phyloP scores from a whole-genome alignment of 116 monocot genomes.

The Thalassia testudinum region DNA sequence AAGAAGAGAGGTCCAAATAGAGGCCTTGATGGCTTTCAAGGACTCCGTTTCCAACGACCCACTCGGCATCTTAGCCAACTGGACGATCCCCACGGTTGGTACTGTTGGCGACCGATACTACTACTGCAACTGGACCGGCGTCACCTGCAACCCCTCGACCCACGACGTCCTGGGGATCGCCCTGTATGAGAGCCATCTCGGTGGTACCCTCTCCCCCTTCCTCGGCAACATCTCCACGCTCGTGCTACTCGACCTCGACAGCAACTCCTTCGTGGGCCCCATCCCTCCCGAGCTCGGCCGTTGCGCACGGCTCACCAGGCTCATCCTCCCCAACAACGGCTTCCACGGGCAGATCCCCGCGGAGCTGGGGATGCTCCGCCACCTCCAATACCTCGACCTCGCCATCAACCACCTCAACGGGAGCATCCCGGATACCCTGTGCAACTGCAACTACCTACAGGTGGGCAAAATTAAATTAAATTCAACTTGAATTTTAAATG shows the following conservation, averaged over 20 bases:
- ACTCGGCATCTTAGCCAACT: slow-evolving; percentile 27
- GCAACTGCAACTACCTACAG: slow-evolving; percentile 42
- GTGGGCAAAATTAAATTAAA: too few species aligned
- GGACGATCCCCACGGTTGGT: slow-evolving; percentile 11
- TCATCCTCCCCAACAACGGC: slow-evolving; percentile 30
- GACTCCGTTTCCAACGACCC: slow-evolving; percentile 47
- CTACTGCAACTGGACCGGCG: slow-evolving; percentile 68
- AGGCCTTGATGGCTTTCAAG: slow-evolving; percentile 68
- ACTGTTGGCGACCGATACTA: too few species aligned
- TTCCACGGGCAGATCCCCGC: slow-evolving; percentile 48
- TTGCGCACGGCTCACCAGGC: slow-evolving; percentile 23
- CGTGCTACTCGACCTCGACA: slow-evolving; percentile 39
- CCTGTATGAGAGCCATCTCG: slow-evolving; percentile 24
- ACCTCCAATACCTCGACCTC: slow-evolving; percentile 33
- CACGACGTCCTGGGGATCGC: slow-evolving; percentile 26
- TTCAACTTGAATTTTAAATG: too few species aligned
- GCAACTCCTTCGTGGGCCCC: slow-evolving; percentile 38
- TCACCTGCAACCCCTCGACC: slow-evolving; percentile 40
- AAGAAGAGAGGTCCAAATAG: slow-evolving; percentile 26
- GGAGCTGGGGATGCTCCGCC: slow-evolving; percentile 35
- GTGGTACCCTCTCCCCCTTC: slow-evolving; percentile 54
- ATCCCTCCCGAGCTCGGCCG: slow-evolving; percentile 50
- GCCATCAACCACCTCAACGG: slow-evolving; percentile 37
- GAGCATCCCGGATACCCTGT: slow-evolving; percentile 44
- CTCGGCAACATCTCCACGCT: slow-evolving; percentile 72